These are phyloP conservation scores for Apiospora sp. DNA, from an alignment of 2,329 filamentous ascomycete genomes.

Conservation along the genomic window DNA sequence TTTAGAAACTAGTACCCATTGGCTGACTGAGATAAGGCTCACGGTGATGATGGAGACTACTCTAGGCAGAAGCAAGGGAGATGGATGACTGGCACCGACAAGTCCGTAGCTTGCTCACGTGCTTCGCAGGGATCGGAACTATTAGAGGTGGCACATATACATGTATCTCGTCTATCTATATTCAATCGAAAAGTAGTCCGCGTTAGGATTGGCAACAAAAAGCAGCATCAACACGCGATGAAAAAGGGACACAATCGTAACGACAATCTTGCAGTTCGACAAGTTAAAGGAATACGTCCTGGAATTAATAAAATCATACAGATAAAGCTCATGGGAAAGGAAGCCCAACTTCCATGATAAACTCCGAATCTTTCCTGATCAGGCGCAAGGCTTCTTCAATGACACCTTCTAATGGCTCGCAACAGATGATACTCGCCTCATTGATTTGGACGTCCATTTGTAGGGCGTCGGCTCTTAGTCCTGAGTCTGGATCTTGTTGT, in stretches of 20 bases:
- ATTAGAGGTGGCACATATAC: background rate
- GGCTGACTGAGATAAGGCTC: too few species aligned
- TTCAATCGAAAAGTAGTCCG: background rate
- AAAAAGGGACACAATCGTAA: background rate
- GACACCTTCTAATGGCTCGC: background rate
- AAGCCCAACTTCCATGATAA: background rate
- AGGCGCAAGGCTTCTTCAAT: background rate
- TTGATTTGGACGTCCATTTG: background rate
- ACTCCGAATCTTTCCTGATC: background rate
- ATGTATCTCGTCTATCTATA: background rate
- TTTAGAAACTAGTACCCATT: too few species aligned
- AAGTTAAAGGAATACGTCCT: background rate
- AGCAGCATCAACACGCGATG: background rate
- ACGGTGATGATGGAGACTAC: too few species aligned
- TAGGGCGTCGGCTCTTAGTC: slow-evolving; percentile 49
- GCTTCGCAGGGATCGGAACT: background rate
- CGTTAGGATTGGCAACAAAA: background rate
- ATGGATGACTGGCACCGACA: background rate
- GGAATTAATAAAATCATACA: background rate
- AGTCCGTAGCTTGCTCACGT: too few species aligned
- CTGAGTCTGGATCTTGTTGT: slow-evolving; percentile 85
- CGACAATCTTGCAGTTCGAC: background rate
- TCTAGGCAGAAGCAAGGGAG: background rate
- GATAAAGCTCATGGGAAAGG: background rate
- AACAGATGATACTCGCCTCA: background rate